phyloP scores from a whole-genome alignment of 75 land plant genomes.

The Selaginella tamariscina region DNA sequence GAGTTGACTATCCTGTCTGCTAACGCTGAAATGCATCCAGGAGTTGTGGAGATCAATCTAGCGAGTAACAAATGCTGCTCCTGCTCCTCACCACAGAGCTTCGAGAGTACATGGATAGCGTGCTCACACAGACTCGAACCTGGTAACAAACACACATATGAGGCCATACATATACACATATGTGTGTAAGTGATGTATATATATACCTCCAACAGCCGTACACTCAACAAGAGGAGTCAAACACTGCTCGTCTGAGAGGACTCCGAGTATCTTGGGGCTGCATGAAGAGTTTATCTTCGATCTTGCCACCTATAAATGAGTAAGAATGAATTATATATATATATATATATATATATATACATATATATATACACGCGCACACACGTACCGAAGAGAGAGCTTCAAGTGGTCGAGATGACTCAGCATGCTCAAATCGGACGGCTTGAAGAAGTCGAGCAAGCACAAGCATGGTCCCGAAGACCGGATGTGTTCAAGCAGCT shows the following conservation, averaged over 20 bases:
- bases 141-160: no score
- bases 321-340: no score
- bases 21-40: background rate
- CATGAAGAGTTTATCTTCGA: background rate
- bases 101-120: conserved; percentile 1
- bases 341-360: no score
- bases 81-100: conserved; percentile 5
- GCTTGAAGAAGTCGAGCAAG: background rate
- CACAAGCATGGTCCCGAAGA: background rate
- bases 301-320: no score
- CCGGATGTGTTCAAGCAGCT: background rate
- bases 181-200: no score
- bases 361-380: no score
- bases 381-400: background rate
- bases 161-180: no score
- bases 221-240: background rate
- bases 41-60: background rate
- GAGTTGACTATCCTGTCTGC: background rate
- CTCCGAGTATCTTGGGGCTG: background rate
- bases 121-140: background rate
- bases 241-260: background rate
- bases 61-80: background rate
- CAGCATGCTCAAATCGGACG: background rate
- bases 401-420: background rate
- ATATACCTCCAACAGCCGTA: background rate